Evolutionary conservation across 1,284 basidiomycete species (phyloP).

Genomic region (Lentinula novae-zelandiae): DNA sequence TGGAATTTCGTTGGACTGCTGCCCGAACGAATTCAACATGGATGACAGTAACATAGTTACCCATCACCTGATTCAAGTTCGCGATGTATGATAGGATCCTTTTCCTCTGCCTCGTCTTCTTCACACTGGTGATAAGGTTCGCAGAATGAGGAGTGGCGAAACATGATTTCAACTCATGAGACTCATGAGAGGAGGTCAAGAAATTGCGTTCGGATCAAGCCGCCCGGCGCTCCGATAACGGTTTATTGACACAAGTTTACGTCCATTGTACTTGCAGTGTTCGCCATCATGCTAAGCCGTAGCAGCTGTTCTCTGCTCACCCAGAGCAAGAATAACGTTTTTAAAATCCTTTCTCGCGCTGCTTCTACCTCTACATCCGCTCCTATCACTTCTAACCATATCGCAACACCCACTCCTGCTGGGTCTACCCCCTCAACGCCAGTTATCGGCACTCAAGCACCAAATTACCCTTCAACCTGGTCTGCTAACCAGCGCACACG

Average conservation of each 20-base stretch:
- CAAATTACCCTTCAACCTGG: slow-evolving; percentile 77
- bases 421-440: slow-evolving; percentile 8
- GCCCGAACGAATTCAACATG: too few species aligned
- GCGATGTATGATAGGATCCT: too few species aligned
- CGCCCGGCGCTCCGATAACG: not conserved
- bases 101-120: too few species aligned
- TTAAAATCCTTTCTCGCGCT: slow-evolving; percentile 5
- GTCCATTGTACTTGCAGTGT: not conserved
- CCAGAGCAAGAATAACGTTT: not conserved
- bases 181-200: too few species aligned
- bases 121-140: too few species aligned
- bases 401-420: slow-evolving; percentile 2
- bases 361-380: slow-evolving; percentile 16
- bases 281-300: slow-evolving; percentile 9
- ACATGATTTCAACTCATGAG: too few species aligned
- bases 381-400: not conserved
- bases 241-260: not conserved
- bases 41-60: too few species aligned
- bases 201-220: not conserved
- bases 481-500: slow-evolving; percentile 70
- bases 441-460: slow-evolving; percentile 56
- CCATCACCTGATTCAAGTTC: too few species aligned
- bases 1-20: too few species aligned
- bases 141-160: too few species aligned
- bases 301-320: slow-evolving; percentile 5